Percentiles rank a stretch among this genome's conserved stretches.
phyloP scores from a whole-genome alignment of 2,329 filamentous ascomycete species.

The Phyllosticta paracitricarpa region DNA sequence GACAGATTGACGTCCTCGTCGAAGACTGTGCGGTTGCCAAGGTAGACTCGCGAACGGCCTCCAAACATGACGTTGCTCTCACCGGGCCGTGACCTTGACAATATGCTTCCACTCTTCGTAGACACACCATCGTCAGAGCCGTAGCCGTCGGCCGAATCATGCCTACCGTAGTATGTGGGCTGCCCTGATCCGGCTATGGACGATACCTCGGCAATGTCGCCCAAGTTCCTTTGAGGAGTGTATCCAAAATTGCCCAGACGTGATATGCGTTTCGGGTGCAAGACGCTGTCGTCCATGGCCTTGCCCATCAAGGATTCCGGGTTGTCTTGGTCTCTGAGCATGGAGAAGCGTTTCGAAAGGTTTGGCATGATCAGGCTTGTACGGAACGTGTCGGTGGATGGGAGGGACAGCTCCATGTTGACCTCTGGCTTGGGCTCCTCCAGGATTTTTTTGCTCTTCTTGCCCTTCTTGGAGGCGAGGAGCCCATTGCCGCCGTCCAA shows the following conservation, averaged over 20 bases:
- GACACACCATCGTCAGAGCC: constrained; percentile 58
- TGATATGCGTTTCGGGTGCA: constrained; percentile 73
- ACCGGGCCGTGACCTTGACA: constrained; percentile 69
- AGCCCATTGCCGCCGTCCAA: constrained; percentile 15
- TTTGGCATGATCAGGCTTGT: constrained; percentile 95
- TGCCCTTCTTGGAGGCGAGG: constrained; percentile 33
- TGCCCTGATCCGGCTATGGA: constrained; percentile 51
- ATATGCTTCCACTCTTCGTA: constrained; percentile 56
- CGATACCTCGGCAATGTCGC: constrained; percentile 84
- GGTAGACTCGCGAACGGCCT: constrained; percentile 90
- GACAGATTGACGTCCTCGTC: constrained; percentile 79
- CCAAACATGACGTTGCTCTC: constrained; percentile 93
- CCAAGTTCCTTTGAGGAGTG: constrained; percentile 44
- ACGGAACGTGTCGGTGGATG: constrained; percentile 78
- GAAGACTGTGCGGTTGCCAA: constrained; percentile 64
- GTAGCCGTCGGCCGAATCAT: constrained; percentile 42
- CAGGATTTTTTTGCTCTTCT: constrained; percentile 41
- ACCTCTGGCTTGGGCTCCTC: constrained; percentile 53
- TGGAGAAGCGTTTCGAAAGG: constrained; percentile 89
- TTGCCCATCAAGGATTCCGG: constrained; percentile 83
- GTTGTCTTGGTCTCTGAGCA: constrained; percentile 91
- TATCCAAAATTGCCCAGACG: constrained; percentile 64
- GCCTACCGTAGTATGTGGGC: constrained; percentile 38
- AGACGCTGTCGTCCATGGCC: constrained; percentile 87
- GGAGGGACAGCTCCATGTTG: constrained; percentile 64